Base-by-base conservation (phyloP, 495 filamentous ascomycete species). In the Xylaria longipes region DNA sequence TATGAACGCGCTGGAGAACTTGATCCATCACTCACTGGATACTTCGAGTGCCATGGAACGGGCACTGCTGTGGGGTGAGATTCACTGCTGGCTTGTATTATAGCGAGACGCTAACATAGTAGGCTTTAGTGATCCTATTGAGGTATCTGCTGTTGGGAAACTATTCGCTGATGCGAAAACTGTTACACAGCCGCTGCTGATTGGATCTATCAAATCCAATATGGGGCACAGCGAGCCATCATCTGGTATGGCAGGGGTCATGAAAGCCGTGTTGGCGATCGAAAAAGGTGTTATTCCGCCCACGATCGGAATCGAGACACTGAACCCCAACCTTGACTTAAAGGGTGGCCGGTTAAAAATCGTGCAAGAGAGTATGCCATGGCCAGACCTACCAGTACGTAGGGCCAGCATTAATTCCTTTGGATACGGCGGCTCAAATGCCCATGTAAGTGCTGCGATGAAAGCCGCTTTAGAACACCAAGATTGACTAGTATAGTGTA, bases 401-500 rank as follows among this genome's bases (percentile, higher is more conserved):
- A 78, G 87, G 39, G 80, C 79, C 0, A 85, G 82, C 33, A 78
- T 89, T 17, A 89, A 86, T 68, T 85, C 79, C 11, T 89, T 87
- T 56, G 87, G 87, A 0, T 85, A 80, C 67, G 86, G 87, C 1
- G 87, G 88, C 5, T 76, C 82, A 15, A 89, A 89, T 62, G 83
- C 84, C 3, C 87, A 90, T 61, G 81, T 72, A 31, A 33, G 41
- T 48, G 29, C 41, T 25, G 1, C 5, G 22, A 25, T 50, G 20
- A 25, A n/a, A 25, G 1, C n/a, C 20, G 25, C 22, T 50, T 8
- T 2, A 8, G 5, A 7, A 11, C 22, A n/a, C 22, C 5, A 50
- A n/a, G 1, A 7, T 50, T 50, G 46, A 50, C 46, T 8, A 4
- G n/a, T 62, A 14, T 25, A 62, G 58, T 15, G 14, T 11, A 62